A percentile compares a stretch with the other conserved stretches of the same genome.
These are phyloP conservation scores for Podila verticillata DNA, from an alignment of 192 early-diverging fungal genomes.

Conservation along the genomic window DNA sequence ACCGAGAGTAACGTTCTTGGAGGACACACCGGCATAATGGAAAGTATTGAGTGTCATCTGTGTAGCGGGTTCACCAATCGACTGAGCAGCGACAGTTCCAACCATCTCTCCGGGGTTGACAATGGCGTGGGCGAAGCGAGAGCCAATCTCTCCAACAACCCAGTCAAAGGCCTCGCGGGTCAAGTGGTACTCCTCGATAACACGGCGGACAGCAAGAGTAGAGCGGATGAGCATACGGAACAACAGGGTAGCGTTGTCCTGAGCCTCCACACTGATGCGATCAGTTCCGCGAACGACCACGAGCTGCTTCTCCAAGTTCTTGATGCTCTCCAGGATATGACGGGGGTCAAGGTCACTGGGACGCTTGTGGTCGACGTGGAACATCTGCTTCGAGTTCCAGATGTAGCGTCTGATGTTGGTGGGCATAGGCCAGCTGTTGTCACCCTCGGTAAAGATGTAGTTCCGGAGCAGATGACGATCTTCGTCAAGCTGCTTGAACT, in stretches of 20 bases:
- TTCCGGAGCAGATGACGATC: conserved; percentile 83
- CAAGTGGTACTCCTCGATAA: conserved; percentile 92
- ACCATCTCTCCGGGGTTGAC: conserved; percentile 99
- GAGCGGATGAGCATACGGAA: conserved; percentile 88
- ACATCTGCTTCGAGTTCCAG: conserved; percentile 90
- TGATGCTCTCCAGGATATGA: conserved; percentile 78
- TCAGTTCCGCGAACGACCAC: conserved; percentile 91
- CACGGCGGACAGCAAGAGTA: conserved; percentile 81
- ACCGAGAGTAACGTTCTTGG: conserved; percentile 97
- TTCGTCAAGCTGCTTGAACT: conserved; percentile 78
- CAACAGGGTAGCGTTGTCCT: conserved; percentile 91
- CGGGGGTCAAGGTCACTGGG: conserved; percentile 90
- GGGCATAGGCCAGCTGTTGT: conserved; percentile 86
- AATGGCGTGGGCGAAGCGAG: conserved; percentile 88
- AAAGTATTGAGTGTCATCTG: conserved; percentile 99
- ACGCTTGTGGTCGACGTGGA: conserved; percentile 81
- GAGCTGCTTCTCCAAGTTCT: conserved; percentile 75
- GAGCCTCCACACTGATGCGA: conserved; percentile 84
- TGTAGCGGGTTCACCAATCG: conserved; percentile 98
- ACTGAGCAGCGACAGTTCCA: conserved; percentile 96
- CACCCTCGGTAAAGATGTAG: conserved; percentile 82
- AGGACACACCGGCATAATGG: conserved; percentile 98
- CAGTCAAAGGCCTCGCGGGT: conserved; percentile 91
- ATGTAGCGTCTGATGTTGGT: conserved; percentile 91
- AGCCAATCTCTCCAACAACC: conserved; percentile 93